Evolutionary conservation across 1,284 basidiomycete species (phyloP), one percentile per base, ranked within the genome.

Genomic region (Moesziomyces parantarcticus): DNA sequence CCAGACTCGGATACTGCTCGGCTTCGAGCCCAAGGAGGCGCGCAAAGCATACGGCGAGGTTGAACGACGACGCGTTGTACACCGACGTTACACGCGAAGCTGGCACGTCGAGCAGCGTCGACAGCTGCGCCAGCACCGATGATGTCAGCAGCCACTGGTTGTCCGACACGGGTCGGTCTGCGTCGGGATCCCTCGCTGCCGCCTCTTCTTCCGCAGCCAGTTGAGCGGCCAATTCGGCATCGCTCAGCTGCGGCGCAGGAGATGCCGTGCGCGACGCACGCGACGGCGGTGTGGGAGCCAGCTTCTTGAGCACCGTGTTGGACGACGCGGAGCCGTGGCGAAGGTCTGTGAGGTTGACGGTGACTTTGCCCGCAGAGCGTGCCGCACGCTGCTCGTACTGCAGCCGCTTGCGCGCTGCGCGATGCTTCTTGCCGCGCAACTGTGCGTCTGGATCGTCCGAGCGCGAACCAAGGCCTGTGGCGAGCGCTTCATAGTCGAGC

Each of bases 81-180:
- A 62, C 68, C 20, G 74, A 63, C 16, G 64, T 75, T 10, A 79
- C 65, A 7, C 63, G 66, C 3, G 60, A 29, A 3, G 55, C 20
- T 3, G 76, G 60, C n/a, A 81, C 40, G 22, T 74, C 70, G 18
- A 82, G 59, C 48, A 83, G 48, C 10, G 61, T 63, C 8, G 79
- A 69, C 10, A 83, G 61, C 50, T 82, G 80, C 9, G 78, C 56
- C 10, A 82, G 67, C 4, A 82, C 68, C 5, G 81, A 83, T 10
- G 77, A 80, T 8, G 79, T 78, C 41, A 83, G 69, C 22, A 83
- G 65, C 81, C 81, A 83, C 23, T 76, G 68, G 42, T 82, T 80
- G 56, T 82, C 78, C 10, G 48, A 50, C 1, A 82, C 76, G 1
- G 75, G 54, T 39, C 45, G 23, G 25, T 69, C 64, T 10, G 69